Evolutionary conservation across 2,329 filamentous ascomycete genomes (phyloP), one percentile per base, ranked within the genome.

Genomic region (Penicillium sp.): DNA sequence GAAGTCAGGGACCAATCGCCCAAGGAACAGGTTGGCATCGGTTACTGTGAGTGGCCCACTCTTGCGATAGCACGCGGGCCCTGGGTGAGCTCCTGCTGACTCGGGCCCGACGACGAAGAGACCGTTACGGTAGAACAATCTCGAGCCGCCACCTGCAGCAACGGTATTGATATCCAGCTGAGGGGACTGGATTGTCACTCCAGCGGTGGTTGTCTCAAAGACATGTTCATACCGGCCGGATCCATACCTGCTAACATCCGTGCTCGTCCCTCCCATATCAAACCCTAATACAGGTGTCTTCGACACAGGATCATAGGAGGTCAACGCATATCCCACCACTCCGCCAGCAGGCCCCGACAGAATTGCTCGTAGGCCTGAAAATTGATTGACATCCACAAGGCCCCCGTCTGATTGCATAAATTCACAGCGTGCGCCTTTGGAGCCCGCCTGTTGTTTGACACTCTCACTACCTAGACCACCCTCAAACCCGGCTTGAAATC

Each of bases 81-180:
- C 93, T 0, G 93, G 93, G 67, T 96, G 91, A 2, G 93, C 92
- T 31, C 90, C 89, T 1, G 92, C 93, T 7, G 90, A 94, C 70
- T 96, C 91, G 0, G 93, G 93, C 0, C 93, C 93, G 3, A 96
- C 92, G 0, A 93, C 89, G 64, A 97, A 96, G 13, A 68, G 58
- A 19, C 59, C 65, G 52, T 68, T 61, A 25, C 65, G 65, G 51
- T 69, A 75, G 51, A 73, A 73, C 1, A 74, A 58, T 31, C 88
- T 82, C 0, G 89, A 93, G 7, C 91, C 91, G 55, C 92, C 92
- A 48, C 92, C 91, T 3, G 91, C 91, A 12, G 91, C 91, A 0
- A 96, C 91, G 0, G 91, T 96, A 73, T 95, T 96, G 76, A 96
- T 95, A 69, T 96, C 91, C 0, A 96, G 80, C 69, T 95, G 91